Evolutionary conservation across 495 filamentous ascomycete species (phyloP).

Genomic region (Pyronema domesticum): DNA sequence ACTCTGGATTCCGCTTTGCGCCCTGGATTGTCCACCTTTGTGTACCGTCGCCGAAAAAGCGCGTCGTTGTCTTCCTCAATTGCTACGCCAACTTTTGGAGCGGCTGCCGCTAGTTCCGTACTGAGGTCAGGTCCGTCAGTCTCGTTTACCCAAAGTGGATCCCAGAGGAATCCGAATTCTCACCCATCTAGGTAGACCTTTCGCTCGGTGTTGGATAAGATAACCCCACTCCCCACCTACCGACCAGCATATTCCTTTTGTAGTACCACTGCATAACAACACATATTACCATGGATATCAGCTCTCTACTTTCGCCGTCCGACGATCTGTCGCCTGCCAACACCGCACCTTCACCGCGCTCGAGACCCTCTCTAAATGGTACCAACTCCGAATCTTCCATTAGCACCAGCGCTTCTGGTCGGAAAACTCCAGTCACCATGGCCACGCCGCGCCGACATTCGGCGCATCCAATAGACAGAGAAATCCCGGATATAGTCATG

Average conservation of each 20-base stretch:
- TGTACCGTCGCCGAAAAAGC: no score
- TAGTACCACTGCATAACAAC: neutral
- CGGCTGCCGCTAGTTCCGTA: neutral
- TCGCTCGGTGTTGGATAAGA: neutral
- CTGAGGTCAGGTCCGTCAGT: neutral
- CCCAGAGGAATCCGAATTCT: neutral
- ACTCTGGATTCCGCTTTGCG: no score
- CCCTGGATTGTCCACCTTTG: no score
- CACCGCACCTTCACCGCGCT: conserved; percentile 19
- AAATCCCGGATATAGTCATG: conserved; percentile 16
- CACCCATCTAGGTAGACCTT: neutral
- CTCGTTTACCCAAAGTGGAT: neutral
- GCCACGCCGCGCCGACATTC: neutral
- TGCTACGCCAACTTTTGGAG: neutral
- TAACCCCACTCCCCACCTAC: neutral
- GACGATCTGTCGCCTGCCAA: conserved; percentile 30
- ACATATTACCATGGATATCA: conserved; percentile 44
- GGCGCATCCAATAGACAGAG: conserved; percentile 1
- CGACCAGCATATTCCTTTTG: neutral
- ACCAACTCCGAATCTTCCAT: conserved; percentile 11
- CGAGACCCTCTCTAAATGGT: conserved; percentile 17
- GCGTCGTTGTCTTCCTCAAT: no score
- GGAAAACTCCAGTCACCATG: neutral
- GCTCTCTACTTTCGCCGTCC: conserved; percentile 46
- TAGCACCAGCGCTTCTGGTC: neutral